These are phyloP conservation scores for Ophiostoma perfectum DNA, from an alignment of 2,329 filamentous ascomycete species.

Conservation along the genomic window DNA sequence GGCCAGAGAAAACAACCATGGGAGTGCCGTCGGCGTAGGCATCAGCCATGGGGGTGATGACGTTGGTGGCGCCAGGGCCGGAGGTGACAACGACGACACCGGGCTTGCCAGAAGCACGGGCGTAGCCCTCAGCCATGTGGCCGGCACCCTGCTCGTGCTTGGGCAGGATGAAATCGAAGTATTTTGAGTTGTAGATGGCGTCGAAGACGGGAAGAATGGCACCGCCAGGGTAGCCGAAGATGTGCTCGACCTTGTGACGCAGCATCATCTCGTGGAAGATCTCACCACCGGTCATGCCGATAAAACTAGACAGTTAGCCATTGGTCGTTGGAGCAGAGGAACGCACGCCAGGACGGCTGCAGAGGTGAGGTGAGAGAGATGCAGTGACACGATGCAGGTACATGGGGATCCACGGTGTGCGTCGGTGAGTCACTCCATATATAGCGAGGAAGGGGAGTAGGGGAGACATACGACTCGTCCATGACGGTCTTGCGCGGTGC, in stretches of 20 bases:
- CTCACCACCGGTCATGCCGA: conserved; percentile 90
- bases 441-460: background rate
- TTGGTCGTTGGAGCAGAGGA: background rate
- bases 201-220: conserved; percentile 98
- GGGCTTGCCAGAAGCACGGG: conserved; percentile 84
- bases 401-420: background rate
- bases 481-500: conserved; percentile 57
- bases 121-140: conserved; percentile 98
- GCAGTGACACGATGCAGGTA: background rate
- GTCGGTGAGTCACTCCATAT: background rate
- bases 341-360: background rate
- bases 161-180: conserved; percentile 93
- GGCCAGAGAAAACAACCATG: conserved; percentile 90
- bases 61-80: conserved; percentile 92
- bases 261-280: conserved; percentile 99
- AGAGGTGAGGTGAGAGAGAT: background rate
- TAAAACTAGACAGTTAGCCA: conserved; percentile 54
- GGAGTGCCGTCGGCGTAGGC: conserved; percentile 92
- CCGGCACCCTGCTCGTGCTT: conserved; percentile 96
- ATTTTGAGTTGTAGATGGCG: conserved; percentile 95
- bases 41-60: conserved; percentile 94
- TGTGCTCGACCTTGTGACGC: conserved; percentile 81
- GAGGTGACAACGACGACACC: conserved; percentile 96
- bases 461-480: conserved; percentile 68
- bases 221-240: conserved; percentile 91